These are phyloP conservation scores for Xylariaceae sp. DNA, from an alignment of 2,329 filamentous ascomycete genomes.

Conservation along the genomic window DNA sequence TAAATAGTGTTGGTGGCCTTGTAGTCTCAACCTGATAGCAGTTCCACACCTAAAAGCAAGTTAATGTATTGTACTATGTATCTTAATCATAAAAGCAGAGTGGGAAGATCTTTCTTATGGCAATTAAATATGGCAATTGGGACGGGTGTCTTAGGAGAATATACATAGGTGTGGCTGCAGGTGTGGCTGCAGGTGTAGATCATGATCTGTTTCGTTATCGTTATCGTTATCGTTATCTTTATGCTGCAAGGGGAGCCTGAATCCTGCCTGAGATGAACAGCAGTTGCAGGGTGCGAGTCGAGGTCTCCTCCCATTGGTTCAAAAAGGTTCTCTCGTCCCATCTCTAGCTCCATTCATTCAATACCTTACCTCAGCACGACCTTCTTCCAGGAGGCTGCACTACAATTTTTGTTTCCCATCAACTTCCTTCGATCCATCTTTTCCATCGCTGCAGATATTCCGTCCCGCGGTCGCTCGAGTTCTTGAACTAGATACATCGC, in stretches of 20 bases:
- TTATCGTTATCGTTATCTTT: no score
- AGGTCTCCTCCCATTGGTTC: slow-evolving; percentile 33
- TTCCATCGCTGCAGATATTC: neutral
- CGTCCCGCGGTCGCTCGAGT: neutral
- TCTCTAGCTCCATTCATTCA: slow-evolving; percentile 15
- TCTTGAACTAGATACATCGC: neutral
- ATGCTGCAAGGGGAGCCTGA: no score
- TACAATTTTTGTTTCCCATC: slow-evolving; percentile 32
- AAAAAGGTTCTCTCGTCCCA: slow-evolving; percentile 20
- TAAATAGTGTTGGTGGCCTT: neutral
- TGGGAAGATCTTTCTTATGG: no score
- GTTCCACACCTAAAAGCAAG: neutral
- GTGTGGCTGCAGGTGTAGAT: no score
- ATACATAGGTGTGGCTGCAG: no score
- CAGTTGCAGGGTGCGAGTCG: slow-evolving; percentile 6
- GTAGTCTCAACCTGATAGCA: no score
- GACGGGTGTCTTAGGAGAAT: no score
- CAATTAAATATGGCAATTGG: no score
- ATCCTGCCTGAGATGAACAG: no score
- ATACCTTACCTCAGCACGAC: slow-evolving; percentile 25
- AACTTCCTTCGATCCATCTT: slow-evolving; percentile 16
- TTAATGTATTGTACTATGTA: neutral
- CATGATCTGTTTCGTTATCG: no score
- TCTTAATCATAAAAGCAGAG: no score
- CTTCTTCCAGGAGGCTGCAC: slow-evolving; percentile 18